phyloP scores from a whole-genome alignment of 2,329 filamentous ascomycete species.

The Trichoderma sp. region DNA sequence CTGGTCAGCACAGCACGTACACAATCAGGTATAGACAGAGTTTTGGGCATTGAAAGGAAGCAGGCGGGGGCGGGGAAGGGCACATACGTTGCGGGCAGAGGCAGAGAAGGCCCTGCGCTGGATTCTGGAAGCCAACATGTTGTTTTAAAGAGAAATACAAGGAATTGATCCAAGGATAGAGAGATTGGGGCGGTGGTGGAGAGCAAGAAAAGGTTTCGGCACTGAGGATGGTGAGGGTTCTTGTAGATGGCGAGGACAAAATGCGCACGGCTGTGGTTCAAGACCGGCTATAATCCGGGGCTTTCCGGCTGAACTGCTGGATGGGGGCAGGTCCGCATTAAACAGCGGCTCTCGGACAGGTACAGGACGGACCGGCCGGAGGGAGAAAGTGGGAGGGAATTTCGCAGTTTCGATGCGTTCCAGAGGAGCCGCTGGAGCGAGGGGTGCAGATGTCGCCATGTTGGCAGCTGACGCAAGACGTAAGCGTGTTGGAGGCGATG shows the following conservation, averaged over 20 bases:
- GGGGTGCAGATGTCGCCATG: not conserved
- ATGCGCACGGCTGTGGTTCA: constrained; percentile 10
- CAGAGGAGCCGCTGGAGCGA: not conserved
- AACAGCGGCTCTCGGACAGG: not conserved
- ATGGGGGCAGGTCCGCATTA: not conserved
- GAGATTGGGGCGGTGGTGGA: constrained; percentile 17
- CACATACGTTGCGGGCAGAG: constrained; percentile 69
- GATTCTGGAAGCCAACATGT: constrained; percentile 70
- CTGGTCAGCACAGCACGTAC: not conserved
- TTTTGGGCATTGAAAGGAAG: not conserved
- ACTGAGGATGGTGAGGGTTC: constrained; percentile 10
- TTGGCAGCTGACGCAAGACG: not conserved
- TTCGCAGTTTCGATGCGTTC: not conserved
- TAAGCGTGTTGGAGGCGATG: not conserved
- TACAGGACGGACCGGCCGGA: constrained; percentile 14
- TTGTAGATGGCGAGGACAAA: constrained; percentile 13
- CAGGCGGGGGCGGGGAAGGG: constrained; percentile 15
- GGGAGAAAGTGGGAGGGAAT: not conserved
- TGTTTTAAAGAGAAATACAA: constrained; percentile 24
- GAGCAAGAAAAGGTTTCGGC: constrained; percentile 11
- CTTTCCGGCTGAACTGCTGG: constrained; percentile 18
- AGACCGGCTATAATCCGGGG: constrained; percentile 26
- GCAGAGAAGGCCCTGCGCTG: constrained; percentile 80
- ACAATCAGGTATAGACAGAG: not conserved
- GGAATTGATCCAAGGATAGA: constrained; percentile 12